These are phyloP conservation scores for Nadsonia fulvescens DNA, from an alignment of 805 yeast species.

Conservation along the genomic window DNA sequence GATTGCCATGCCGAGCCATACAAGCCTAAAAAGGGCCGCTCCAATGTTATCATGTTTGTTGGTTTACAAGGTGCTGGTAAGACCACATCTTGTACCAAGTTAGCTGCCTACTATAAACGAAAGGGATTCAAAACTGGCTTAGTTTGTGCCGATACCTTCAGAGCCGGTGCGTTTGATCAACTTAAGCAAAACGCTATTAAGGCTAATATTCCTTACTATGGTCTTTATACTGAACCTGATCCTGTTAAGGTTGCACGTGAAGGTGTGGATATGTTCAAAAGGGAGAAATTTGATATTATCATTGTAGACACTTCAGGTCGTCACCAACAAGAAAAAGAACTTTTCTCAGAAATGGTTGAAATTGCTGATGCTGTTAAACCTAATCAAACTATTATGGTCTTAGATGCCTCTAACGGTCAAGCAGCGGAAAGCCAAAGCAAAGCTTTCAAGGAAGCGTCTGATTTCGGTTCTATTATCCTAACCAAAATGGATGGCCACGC, in stretches of 20 bases:
- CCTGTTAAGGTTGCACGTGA: slow-evolving; percentile 83
- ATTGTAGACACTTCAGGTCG: slow-evolving; percentile 97
- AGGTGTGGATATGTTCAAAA: slow-evolving; percentile 82
- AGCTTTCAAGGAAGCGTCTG: slow-evolving; percentile 84
- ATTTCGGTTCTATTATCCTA: slow-evolving; percentile 86
- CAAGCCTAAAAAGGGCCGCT: slow-evolving; percentile 70
- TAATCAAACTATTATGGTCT: slow-evolving; percentile 92
- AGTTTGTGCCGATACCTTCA: slow-evolving; percentile 97
- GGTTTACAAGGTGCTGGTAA: slow-evolving; percentile 99
- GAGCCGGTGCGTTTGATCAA: slow-evolving; percentile 99
- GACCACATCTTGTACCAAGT: slow-evolving; percentile 90
- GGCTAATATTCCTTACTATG: slow-evolving; percentile 86
- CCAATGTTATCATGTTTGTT: slow-evolving; percentile 86
- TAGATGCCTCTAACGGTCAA: slow-evolving; percentile 95
- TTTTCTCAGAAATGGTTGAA: slow-evolving; percentile 89
- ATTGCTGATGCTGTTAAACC: slow-evolving; percentile 77
- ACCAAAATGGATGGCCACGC: slow-evolving; percentile 99
- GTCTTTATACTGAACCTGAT: slow-evolving; percentile 88
- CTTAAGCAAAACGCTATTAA: slow-evolving; percentile 92
- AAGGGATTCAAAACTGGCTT: slow-evolving; percentile 89
- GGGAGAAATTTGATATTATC: slow-evolving; percentile 79
- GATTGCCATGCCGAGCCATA: slow-evolving; percentile 45
- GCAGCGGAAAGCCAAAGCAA: slow-evolving; percentile 91
- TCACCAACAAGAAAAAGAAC: slow-evolving; percentile 83
- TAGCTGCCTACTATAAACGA: slow-evolving; percentile 85